Base-by-base conservation (phyloP, 305 asterid species). In the Solanum chacoense region DNA sequence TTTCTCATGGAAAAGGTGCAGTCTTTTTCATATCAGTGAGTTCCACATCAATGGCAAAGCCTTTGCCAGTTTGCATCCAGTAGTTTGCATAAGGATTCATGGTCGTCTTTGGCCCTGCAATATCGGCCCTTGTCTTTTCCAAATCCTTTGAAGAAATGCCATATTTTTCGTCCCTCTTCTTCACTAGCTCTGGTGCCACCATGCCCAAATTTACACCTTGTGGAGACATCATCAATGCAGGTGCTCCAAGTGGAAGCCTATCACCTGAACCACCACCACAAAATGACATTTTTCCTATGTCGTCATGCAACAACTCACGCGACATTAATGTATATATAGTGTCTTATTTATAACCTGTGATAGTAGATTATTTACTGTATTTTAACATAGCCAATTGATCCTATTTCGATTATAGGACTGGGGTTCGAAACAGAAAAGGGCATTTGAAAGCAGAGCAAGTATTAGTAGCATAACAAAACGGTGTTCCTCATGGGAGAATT, bases 141-240 rank as follows among this genome's bases (percentile, higher is more conserved):
- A 94, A 22, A 1, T 94, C 91, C 11, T 93, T 94, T 2, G 91
- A 93, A 24, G 95, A 94, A 85, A 93, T 85, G 24, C 90, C 93
- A 91, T 95, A 95, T 88, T 89, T 93, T 7, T 75, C 91, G 31
- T 96, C 96, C 88, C 98, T 93, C 78, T 87, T 93, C 11, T 40
- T 81, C 0, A 96, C 87, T 4, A 94, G 81, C 7, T 90, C 93
- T 22, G 95, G 92, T 69, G 50, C 89, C 88, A 94, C 94, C 91
- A 87, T 78, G n/a, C 95, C 98, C 86, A 63, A 14, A 2, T 90
- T 87, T 88, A 91, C 95, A 36, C 92, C 92, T 88, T 96, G 98
- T 1, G 98, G 96, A n/a, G 98, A 95, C 95, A 94, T 91, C 98
- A 96, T 96, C 88, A 96, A 91, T 1, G 95, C 91, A 24, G 98